These are phyloP conservation scores for Tulasnella sp. DNA, from an alignment of 768 basidiomycete species.

Conservation along the genomic window DNA sequence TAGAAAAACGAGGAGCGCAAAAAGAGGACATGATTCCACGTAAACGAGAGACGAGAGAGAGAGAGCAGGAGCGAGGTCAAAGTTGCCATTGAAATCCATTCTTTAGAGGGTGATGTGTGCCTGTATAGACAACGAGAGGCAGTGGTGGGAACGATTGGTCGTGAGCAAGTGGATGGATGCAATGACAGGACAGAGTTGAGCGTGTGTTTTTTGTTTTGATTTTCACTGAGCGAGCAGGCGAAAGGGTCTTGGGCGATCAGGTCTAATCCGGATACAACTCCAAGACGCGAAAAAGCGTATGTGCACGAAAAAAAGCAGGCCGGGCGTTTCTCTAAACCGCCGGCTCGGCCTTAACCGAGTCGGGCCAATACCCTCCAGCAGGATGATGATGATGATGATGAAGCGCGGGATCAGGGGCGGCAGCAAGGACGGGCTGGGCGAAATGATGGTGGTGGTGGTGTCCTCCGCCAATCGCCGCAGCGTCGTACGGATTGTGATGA, in stretches of 20 bases:
- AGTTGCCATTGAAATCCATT: neutral
- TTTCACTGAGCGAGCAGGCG: neutral
- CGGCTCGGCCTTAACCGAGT: slow-evolving; percentile 1
- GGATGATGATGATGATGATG: neutral
- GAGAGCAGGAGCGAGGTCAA: neutral
- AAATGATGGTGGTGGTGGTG: neutral
- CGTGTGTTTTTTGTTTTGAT: neutral
- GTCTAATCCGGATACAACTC: too few species aligned
- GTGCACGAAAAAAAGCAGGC: neutral
- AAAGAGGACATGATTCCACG: neutral
- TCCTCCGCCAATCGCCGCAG: neutral
- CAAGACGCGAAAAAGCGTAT: neutral
- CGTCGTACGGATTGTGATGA: neutral
- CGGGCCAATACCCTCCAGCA: neutral
- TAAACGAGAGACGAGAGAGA: neutral
- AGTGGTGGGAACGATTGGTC: neutral
- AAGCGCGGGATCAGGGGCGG: neutral
- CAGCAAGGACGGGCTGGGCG: neutral
- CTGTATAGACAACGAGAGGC: slow-evolving; percentile 2
- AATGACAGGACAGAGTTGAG: neutral
- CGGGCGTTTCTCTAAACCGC: neutral
- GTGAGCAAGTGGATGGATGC: neutral
- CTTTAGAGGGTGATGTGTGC: neutral
- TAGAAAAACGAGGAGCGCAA: neutral
- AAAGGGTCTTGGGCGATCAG: too few species aligned